Evolutionary conservation across 2,329 filamentous ascomycete species (phyloP).

Genomic region (Graphilbum fragrans): DNA sequence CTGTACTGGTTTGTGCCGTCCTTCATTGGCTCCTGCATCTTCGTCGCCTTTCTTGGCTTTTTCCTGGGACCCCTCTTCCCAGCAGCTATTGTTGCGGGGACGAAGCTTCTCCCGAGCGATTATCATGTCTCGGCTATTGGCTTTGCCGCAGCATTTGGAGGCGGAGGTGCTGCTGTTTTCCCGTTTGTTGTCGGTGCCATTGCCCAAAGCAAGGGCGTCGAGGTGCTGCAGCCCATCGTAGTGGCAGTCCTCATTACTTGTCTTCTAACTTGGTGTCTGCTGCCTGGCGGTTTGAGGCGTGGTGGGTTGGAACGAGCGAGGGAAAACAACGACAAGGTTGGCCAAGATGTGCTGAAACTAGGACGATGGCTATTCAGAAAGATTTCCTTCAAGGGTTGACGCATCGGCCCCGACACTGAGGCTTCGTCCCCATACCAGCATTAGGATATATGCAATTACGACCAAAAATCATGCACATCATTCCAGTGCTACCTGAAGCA

Average conservation of each 20-base stretch:
- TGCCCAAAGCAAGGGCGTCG: conserved; percentile 43
- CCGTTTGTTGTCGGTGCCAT: conserved; percentile 58
- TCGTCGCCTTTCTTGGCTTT: conserved; percentile 62
- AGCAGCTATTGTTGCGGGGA: conserved; percentile 58
- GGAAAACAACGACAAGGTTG: conserved; percentile 22
- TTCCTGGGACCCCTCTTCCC: conserved; percentile 73
- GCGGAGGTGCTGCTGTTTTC: conserved; percentile 56
- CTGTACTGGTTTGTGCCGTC: conserved; percentile 73
- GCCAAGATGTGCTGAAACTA: conserved; percentile 17
- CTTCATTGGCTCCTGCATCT: conserved; percentile 61
- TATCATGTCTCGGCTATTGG: conserved; percentile 72
- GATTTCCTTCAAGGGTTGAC: neutral
- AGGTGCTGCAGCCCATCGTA: conserved; percentile 43
- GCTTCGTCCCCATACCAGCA: neutral
- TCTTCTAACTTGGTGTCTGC: conserved; percentile 29
- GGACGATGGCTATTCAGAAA: conserved; percentile 7
- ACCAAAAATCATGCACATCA: neutral
- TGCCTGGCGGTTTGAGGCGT: conserved; percentile 17
- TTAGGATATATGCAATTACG: neutral
- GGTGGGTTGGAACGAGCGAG: conserved; percentile 29
- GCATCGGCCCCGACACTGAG: neutral
- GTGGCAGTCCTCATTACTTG: conserved; percentile 34
- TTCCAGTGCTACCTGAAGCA: conserved; percentile 22
- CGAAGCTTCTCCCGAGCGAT: conserved; percentile 60
- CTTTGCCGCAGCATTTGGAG: conserved; percentile 68